These are phyloP conservation scores for Fusarium nygamai DNA, from an alignment of 2,329 filamentous ascomycete genomes.

Conservation along the genomic window DNA sequence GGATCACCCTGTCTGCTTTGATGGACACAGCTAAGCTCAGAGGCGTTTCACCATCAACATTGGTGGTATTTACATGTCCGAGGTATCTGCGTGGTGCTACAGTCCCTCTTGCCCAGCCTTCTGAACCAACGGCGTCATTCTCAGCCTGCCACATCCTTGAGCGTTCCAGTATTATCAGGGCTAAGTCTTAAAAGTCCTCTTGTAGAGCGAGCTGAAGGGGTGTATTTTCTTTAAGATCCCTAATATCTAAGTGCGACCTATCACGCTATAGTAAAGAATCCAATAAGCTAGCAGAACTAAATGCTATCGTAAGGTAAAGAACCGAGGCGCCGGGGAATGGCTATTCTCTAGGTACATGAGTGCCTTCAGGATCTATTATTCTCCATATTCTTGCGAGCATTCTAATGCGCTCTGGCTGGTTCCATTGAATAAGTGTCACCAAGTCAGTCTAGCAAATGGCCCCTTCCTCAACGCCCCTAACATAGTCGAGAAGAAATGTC, in stretches of 20 bases:
- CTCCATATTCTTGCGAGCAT: not conserved
- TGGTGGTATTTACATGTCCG: accelerated
- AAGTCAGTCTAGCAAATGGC: not conserved
- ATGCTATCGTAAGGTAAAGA: accelerated
- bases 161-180: not conserved
- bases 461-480: accelerated
- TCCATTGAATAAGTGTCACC: not conserved
- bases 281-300: not conserved
- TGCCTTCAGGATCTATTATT: not conserved
- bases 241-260: accelerated
- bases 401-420: accelerated
- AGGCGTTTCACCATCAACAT: not conserved
- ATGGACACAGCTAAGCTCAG: not conserved
- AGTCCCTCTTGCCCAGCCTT: accelerated
- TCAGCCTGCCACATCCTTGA: not conserved
- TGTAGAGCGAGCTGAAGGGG: not conserved
- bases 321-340: accelerated
- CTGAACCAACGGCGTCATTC: accelerated
- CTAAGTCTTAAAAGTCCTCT: accelerated
- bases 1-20: accelerated
- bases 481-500: not conserved
- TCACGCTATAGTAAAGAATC: accelerated
- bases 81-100: accelerated
- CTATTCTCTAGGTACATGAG: not conserved
- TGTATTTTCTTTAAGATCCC: accelerated